phyloP scores from a whole-genome alignment of 176 grass and related monocot species.

The Ensete ventricosum region DNA sequence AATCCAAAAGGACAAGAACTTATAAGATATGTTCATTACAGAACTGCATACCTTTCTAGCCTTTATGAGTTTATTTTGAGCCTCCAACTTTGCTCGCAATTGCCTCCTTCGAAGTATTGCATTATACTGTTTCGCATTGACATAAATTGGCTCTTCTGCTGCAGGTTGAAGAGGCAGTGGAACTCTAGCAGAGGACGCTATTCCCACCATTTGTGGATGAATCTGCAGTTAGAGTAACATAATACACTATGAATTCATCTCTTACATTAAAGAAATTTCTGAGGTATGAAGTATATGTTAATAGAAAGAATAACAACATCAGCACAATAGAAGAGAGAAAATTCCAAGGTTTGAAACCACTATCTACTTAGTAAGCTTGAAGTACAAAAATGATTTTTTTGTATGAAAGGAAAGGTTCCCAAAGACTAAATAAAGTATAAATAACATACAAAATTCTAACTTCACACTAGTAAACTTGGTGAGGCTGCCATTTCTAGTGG shows the following conservation, averaged over 20 bases:
- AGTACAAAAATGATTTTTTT: too few relatives aligned
- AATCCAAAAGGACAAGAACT: background rate
- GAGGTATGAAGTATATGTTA: background rate
- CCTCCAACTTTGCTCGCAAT: constrained; percentile 79
- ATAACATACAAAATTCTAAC: too few relatives aligned
- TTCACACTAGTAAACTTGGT: too few relatives aligned
- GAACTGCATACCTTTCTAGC: constrained; percentile 55
- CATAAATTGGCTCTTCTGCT: constrained; percentile 81
- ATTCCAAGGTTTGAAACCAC: too few relatives aligned
- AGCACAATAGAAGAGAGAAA: too few relatives aligned
- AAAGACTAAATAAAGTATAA: too few relatives aligned
- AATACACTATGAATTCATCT: constrained; percentile 7
- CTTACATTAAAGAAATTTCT: constrained; percentile 4
- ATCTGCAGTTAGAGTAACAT: constrained; percentile 33
- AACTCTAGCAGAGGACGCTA: constrained; percentile 26
- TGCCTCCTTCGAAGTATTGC: constrained; percentile 90
- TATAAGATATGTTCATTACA: background rate
- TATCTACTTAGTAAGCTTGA: too few relatives aligned
- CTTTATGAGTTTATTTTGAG: constrained; percentile 88
- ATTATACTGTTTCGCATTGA: constrained; percentile 93
- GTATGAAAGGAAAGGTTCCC: too few relatives aligned
- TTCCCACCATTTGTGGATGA: constrained; percentile 37
- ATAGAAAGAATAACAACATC: background rate
- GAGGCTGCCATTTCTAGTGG: too few relatives aligned
- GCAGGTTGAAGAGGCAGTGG: constrained; percentile 57